Evolutionary conservation across 2,329 filamentous ascomycete genomes (phyloP).

Genomic region (Cladophialophora chaetospira): DNA sequence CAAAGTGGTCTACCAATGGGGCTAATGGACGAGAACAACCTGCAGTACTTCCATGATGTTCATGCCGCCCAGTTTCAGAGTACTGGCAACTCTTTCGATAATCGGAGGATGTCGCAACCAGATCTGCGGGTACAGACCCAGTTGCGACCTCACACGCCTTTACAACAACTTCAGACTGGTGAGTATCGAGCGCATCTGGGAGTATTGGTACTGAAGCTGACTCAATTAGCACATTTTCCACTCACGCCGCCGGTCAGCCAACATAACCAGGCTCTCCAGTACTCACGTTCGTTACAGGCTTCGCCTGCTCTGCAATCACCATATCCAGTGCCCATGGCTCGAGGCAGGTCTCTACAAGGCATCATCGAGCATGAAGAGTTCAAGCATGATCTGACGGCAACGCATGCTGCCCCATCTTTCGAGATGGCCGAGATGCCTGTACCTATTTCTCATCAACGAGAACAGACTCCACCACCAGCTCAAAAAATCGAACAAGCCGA

Average conservation of each 20-base stretch:
- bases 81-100: slow-evolving; percentile 29
- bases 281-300: slow-evolving; percentile 42
- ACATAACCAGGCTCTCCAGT: slow-evolving; percentile 41
- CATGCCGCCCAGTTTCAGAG: slow-evolving; percentile 24
- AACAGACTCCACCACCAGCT: slow-evolving; percentile 11
- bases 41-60: slow-evolving; percentile 32
- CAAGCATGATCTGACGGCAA: slow-evolving; percentile 35
- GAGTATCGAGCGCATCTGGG: slow-evolving; percentile 38
- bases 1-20: slow-evolving; percentile 21
- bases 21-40: slow-evolving; percentile 33
- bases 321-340: slow-evolving; percentile 46
- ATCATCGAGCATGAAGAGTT: slow-evolving; percentile 57
- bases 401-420: slow-evolving; percentile 37
- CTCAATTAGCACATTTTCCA: slow-evolving; percentile 60
- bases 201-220: slow-evolving; percentile 29
- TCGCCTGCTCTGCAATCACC: slow-evolving; percentile 45
- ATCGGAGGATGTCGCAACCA: slow-evolving; percentile 44
- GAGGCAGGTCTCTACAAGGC: slow-evolving; percentile 52
- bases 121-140: slow-evolving; percentile 41
- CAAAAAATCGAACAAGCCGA: slow-evolving; percentile 20
- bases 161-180: slow-evolving; percentile 62
- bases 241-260: slow-evolving; percentile 63
- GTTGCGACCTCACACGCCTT: slow-evolving; percentile 62
- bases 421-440: slow-evolving; percentile 59
- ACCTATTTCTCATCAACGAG: slow-evolving; percentile 14